phyloP scores from a whole-genome alignment of 169 alveolate species.

The Plasmodium relictum region DNA sequence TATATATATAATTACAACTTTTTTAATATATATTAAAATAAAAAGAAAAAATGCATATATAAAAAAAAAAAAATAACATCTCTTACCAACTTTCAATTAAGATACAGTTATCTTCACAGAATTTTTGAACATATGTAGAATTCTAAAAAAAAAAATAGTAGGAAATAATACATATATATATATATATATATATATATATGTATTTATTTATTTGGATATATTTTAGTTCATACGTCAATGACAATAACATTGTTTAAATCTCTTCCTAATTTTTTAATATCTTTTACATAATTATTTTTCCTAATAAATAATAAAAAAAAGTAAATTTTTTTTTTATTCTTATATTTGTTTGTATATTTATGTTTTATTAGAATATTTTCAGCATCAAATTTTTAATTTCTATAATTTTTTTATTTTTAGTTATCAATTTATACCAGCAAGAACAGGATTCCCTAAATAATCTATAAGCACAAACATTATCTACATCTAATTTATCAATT shows the following conservation, averaged over 20 bases:
- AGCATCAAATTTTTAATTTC: not conserved
- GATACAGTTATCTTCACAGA: slow-evolving; percentile 94
- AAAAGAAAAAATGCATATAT: not conserved
- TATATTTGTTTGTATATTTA: not conserved
- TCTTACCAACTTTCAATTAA: slow-evolving; percentile 92
- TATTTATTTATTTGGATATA: not conserved
- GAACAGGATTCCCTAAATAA: slow-evolving; percentile 89
- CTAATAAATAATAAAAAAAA: slow-evolving; percentile 27
- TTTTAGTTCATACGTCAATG: slow-evolving; percentile 84
- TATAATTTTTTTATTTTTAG: not conserved
- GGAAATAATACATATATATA: not conserved
- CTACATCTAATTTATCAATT: slow-evolving; percentile 84
- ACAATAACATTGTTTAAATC: slow-evolving; percentile 89
- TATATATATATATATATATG: not conserved
- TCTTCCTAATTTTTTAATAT: slow-evolving; percentile 90
- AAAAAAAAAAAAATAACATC: not conserved
- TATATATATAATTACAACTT: not conserved
- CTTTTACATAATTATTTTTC: slow-evolving; percentile 90
- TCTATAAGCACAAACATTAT: slow-evolving; percentile 83
- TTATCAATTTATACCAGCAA: slow-evolving; percentile 29
- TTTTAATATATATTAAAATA: not conserved
- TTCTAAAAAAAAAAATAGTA: slow-evolving; percentile 76
- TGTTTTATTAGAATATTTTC: not conserved
- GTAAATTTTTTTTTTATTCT: not conserved
- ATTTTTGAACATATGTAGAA: slow-evolving; percentile 92